These are phyloP conservation scores for Tubosaeta sp. DNA, from an alignment of 768 basidiomycete species.

Conservation along the genomic window DNA sequence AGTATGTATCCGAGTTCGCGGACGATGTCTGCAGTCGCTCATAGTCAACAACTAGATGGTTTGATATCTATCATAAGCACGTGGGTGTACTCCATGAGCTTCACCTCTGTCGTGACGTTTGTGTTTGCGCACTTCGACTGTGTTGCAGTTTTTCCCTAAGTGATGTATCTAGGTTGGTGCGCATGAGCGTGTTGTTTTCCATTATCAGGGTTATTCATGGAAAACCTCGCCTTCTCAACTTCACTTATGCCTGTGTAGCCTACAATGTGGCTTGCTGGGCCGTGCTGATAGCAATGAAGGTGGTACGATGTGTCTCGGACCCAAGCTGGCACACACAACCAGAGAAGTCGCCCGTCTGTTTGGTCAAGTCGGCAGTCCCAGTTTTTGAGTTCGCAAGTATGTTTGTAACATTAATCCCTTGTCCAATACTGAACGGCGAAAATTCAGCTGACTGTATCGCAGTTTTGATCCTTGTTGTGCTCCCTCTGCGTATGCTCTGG, in stretches of 20 bases:
- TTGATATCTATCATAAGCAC: constrained; percentile 3
- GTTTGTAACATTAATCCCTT: not conserved
- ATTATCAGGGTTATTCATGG: constrained; percentile 14
- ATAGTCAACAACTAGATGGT: no score
- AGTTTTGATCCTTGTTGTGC: constrained; percentile 3
- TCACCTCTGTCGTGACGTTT: constrained; percentile 9
- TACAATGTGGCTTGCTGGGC: constrained; percentile 6
- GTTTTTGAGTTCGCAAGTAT: not conserved
- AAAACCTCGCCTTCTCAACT: constrained; percentile 1
- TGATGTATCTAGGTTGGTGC: constrained; percentile 7
- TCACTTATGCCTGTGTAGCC: constrained; percentile 7
- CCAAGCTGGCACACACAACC: constrained; percentile 2
- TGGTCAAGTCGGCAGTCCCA: not conserved
- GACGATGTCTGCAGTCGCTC: no score
- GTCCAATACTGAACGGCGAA: not conserved
- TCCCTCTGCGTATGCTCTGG: constrained; percentile 18
- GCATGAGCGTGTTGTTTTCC: constrained; percentile 19
- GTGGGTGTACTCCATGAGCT: constrained; percentile 11
- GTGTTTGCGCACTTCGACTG: not conserved
- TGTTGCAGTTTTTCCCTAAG: not conserved
- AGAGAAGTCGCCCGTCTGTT: not conserved
- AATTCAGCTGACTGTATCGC: constrained; percentile 8
- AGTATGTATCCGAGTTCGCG: not conserved
- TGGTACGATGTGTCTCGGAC: constrained; percentile 7
- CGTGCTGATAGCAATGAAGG: constrained; percentile 5